Conservation (phyloP, 139 green algal species). For the Pleodorina starrii region DNA sequence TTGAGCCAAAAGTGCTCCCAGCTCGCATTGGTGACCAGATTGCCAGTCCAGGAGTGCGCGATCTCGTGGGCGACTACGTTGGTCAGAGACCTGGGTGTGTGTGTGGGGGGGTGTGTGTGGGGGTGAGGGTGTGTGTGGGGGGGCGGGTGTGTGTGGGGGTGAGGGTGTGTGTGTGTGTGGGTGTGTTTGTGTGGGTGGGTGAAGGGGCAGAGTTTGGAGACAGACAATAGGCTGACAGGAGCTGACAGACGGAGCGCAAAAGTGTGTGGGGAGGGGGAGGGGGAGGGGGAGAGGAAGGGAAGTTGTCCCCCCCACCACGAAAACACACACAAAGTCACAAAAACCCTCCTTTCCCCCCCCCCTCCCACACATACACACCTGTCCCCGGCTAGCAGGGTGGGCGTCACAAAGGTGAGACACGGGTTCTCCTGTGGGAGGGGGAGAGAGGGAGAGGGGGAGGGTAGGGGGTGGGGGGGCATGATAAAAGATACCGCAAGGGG, state of each 20-base stretch:
- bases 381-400: constrained; percentile 94
- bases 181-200: not conserved
- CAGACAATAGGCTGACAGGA: too few relatives aligned
- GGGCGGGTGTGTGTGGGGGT: not conserved
- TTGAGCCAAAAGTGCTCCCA: constrained; percentile 83
- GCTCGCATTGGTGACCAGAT: constrained; percentile 91
- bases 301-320: not conserved
- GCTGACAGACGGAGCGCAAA: too few relatives aligned
- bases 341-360: too few relatives aligned
- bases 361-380: constrained; percentile 49
- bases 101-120: not conserved
- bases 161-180: not conserved
- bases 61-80: constrained; percentile 96
- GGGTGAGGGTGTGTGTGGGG: not conserved
- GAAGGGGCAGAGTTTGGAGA: not conserved
- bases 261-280: not conserved
- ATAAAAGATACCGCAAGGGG: too few relatives aligned
- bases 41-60: constrained; percentile 94
- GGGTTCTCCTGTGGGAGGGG: constrained; percentile 84
- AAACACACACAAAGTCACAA: not conserved
- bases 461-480: too few relatives aligned
- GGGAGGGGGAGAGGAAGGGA: not conserved
- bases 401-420: constrained; percentile 86
- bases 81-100: constrained; percentile 63
- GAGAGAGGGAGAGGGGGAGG: not conserved